A percentile compares a stretch with the other conserved stretches of the same genome.
Evolutionary conservation across 805 yeast species (phyloP).

Genomic region (Candida ficus): DNA sequence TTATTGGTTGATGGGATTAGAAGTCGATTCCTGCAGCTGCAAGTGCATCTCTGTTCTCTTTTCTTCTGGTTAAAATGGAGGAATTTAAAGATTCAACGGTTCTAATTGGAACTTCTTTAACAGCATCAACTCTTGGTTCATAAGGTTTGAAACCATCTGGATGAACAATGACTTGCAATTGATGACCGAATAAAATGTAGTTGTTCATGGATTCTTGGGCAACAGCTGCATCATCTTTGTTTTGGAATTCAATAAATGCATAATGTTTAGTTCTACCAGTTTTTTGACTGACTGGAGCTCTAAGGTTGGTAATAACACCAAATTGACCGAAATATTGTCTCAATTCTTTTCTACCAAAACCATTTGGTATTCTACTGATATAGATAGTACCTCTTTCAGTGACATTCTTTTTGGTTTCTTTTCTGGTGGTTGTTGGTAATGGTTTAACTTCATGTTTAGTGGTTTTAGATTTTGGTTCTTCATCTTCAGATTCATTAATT

Average conservation of each 20-base stretch:
- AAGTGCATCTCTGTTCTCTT: constrained; percentile 4
- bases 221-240: constrained; percentile 69
- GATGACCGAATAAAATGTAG: constrained; percentile 82
- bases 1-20: no score
- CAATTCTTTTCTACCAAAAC: constrained; percentile 77
- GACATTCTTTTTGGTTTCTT: constrained; percentile 16
- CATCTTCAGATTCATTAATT: constrained; percentile 15
- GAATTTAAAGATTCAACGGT: constrained; percentile 28
- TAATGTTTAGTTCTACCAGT: constrained; percentile 90
- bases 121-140: constrained; percentile 39
- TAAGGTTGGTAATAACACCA: constrained; percentile 74
- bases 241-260: constrained; percentile 82
- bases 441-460: constrained; percentile 23
- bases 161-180: no score
- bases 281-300: constrained; percentile 82
- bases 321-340: constrained; percentile 83
- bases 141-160: no score
- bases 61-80: constrained; percentile 14
- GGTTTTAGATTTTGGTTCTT: constrained; percentile 14
- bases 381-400: constrained; percentile 65
- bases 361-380: constrained; percentile 89
- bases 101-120: constrained; percentile 29
- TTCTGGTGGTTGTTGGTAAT: constrained; percentile 17
- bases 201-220: constrained; percentile 97
- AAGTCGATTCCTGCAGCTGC: constrained; percentile 7